Evolutionary conservation across 1,284 basidiomycete genomes (phyloP).

Genomic region (Caloboletus inedulis): DNA sequence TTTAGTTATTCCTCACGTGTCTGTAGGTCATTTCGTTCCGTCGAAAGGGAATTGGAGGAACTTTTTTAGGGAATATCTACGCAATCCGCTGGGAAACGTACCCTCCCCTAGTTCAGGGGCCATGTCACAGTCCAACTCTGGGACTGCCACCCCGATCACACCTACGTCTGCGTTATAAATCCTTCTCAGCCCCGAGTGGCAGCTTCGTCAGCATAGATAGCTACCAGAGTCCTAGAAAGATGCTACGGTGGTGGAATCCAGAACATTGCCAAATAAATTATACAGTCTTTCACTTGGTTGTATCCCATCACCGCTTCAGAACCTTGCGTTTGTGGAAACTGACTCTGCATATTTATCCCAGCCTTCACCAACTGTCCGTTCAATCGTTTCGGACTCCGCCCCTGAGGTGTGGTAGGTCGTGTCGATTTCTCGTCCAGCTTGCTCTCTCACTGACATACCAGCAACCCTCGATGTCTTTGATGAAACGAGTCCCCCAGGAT

Average conservation of each 20-base stretch:
- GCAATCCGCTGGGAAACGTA: conserved; percentile 30
- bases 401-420: neutral
- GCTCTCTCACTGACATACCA: neutral
- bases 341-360: neutral
- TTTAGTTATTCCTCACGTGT: neutral
- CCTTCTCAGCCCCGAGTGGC: neutral
- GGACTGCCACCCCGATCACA: conserved; percentile 21
- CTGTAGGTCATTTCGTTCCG: conserved; percentile 74
- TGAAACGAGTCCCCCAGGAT: neutral
- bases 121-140: conserved; percentile 20
- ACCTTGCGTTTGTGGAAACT: neutral
- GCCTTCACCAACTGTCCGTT: neutral
- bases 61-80: conserved; percentile 58
- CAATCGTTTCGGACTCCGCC: neutral
- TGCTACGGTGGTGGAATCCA: neutral
- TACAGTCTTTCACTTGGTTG: neutral
- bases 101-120: conserved; percentile 20
- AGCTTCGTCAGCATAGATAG: conserved; percentile 4
- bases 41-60: conserved; percentile 70
- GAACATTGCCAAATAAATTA: neutral
- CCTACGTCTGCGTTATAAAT: conserved; percentile 5
- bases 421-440: neutral
- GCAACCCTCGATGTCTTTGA: neutral
- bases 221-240: neutral
- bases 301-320: neutral